Conservation (phyloP, 805 yeast species). For the Nakazawaea anatomiae region DNA sequence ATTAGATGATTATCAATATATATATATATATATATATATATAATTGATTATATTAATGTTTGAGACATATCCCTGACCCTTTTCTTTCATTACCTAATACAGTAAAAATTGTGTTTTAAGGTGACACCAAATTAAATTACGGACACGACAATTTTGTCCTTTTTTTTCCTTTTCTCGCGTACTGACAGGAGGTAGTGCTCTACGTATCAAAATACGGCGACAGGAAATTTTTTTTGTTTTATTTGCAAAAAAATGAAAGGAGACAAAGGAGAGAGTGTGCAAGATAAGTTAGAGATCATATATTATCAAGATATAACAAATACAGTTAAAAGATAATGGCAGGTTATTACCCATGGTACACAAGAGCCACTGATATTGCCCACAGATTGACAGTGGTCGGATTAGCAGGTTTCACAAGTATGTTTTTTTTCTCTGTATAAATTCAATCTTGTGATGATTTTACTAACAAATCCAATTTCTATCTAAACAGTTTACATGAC, state of each 20-base stretch:
- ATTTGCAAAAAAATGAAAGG: no score
- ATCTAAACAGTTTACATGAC: slow-evolving; percentile 33
- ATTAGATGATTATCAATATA: background rate
- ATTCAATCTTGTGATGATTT: no score
- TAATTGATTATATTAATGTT: background rate
- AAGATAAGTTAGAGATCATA: background rate
- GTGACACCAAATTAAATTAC: background rate
- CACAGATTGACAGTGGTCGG: slow-evolving; percentile 70
- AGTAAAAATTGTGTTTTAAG: background rate
- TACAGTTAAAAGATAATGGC: slow-evolving; percentile 27
- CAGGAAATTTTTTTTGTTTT: background rate
- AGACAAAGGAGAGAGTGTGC: background rate
- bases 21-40: background rate
- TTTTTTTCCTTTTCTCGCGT: background rate
- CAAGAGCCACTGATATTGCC: slow-evolving; percentile 61
- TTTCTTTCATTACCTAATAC: background rate
- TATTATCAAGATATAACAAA: background rate
- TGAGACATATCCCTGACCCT: background rate
- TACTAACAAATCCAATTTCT: background rate
- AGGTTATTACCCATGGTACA: slow-evolving; percentile 65
- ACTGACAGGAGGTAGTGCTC: background rate
- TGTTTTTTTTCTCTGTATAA: background rate
- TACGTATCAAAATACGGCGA: background rate
- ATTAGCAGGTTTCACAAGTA: slow-evolving; percentile 44
- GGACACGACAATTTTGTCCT: background rate